Conservation (phyloP, 192 early-diverging fungal species). For the Podochytrium sp. region DNA sequence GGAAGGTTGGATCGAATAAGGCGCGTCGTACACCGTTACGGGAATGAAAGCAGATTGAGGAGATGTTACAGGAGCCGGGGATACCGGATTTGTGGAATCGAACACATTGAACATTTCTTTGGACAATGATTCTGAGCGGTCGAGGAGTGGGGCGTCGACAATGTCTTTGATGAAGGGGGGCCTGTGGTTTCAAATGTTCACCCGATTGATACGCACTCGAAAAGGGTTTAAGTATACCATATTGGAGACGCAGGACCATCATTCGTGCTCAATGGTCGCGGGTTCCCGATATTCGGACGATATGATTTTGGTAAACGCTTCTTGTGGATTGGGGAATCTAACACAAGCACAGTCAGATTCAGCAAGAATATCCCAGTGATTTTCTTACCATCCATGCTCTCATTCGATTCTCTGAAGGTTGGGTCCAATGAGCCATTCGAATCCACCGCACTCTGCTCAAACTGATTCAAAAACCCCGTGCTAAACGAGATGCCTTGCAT, state of each 20-base stretch:
- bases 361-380: too few relatives aligned
- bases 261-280: neutral
- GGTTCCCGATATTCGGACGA: constrained; percentile 14
- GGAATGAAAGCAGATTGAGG: neutral
- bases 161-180: constrained; percentile 18
- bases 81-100: neutral
- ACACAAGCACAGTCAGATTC: too few relatives aligned
- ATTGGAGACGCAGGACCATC: constrained; percentile 14
- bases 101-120: too few relatives aligned
- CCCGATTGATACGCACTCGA: neutral
- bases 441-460: constrained; percentile 7
- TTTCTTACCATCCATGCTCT: neutral
- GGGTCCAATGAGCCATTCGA: neutral
- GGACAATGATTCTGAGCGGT: too few relatives aligned
- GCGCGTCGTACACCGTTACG: constrained; percentile 13
- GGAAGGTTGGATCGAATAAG: neutral
- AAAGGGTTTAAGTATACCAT: neutral
- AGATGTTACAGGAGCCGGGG: neutral
- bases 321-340: constrained; percentile 8
- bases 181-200: neutral
- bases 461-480: neutral
- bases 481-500: constrained; percentile 19
- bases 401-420: neutral
- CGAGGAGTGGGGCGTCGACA: neutral
- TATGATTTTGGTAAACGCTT: constrained; percentile 16